Conservation (phyloP, 805 yeast species). For the Yarrowia bubula region DNA sequence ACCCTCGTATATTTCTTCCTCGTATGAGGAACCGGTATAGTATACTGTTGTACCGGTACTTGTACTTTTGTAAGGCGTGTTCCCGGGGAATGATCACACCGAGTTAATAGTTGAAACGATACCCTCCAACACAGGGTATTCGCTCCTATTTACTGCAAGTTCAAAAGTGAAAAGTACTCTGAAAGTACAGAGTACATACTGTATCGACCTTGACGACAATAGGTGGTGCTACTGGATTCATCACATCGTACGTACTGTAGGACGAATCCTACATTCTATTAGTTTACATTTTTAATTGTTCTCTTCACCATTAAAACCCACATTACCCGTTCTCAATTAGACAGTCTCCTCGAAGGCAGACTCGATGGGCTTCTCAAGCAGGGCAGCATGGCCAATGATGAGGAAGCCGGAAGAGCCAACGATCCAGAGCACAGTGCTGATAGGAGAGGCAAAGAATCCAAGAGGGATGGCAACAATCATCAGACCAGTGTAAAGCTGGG, state of each 20-base stretch:
- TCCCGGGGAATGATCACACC: too few species aligned
- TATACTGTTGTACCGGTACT: too few species aligned
- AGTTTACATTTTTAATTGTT: constrained; percentile 22
- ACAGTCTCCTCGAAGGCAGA: constrained; percentile 75
- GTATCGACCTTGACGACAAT: too few species aligned
- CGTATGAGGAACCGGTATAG: too few species aligned
- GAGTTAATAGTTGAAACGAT: too few species aligned
- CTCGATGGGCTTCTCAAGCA: constrained; percentile 94
- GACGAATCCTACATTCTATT: constrained; percentile 2
- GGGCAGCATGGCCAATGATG: constrained; percentile 80
- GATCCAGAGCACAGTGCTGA: constrained; percentile 88
- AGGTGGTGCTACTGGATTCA: not conserved
- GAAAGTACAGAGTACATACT: too few species aligned
- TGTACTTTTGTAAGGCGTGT: too few species aligned
- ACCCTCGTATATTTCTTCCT: too few species aligned
- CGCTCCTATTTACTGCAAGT: too few species aligned
- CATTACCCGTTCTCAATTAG: constrained; percentile 25
- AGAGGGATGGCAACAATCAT: constrained; percentile 74
- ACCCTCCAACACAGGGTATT: too few species aligned
- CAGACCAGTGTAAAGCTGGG: constrained; percentile 81
- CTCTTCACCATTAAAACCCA: not conserved
- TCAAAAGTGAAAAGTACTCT: too few species aligned
- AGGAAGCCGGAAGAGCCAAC: constrained; percentile 78
- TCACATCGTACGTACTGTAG: not conserved
- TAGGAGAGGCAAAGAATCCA: constrained; percentile 84